Percentiles rank a stretch among this genome's conserved stretches.
phyloP scores from a whole-genome alignment of 805 yeast species.

The Saccharomyces jurei region DNA sequence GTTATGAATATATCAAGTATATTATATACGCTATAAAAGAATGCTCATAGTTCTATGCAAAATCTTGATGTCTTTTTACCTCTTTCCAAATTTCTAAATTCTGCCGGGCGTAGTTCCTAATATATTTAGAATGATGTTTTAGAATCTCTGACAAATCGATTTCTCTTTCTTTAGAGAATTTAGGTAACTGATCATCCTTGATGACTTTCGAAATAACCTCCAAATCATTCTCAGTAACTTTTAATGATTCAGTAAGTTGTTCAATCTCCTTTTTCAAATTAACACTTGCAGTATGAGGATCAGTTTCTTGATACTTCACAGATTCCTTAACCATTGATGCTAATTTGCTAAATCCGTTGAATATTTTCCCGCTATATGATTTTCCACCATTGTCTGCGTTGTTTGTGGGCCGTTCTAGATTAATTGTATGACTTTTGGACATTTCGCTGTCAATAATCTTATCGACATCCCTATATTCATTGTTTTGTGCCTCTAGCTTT shows the following conservation, averaged over 20 bases:
- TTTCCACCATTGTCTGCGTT: background rate
- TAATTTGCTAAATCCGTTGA: constrained; percentile 24
- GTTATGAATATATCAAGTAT: background rate
- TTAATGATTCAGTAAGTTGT: constrained; percentile 15
- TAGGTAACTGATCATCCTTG: constrained; percentile 28
- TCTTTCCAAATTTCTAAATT: constrained; percentile 27
- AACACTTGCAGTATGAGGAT: constrained; percentile 15
- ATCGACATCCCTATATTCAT: constrained; percentile 19
- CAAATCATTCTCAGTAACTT: constrained; percentile 27
- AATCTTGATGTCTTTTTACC: constrained; percentile 6
- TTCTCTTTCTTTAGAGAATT: constrained; percentile 19
- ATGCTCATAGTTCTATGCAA: background rate
- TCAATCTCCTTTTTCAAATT: constrained; percentile 20
- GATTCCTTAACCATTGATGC: constrained; percentile 28
- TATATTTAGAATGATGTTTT: constrained; percentile 22
- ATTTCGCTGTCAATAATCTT: constrained; percentile 17
- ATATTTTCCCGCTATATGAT: constrained; percentile 22
- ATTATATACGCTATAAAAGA: background rate
- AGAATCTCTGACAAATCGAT: constrained; percentile 19
- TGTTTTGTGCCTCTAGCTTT: constrained; percentile 21
- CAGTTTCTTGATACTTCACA: constrained; percentile 26
- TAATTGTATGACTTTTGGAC: constrained; percentile 14
- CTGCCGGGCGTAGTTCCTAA: constrained; percentile 24
- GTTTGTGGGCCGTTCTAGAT: constrained; percentile 10
- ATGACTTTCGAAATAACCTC: constrained; percentile 24